Base-by-base conservation (phyloP, 2,329 filamentous ascomycete species). In the Mycogone perniciosa region DNA sequence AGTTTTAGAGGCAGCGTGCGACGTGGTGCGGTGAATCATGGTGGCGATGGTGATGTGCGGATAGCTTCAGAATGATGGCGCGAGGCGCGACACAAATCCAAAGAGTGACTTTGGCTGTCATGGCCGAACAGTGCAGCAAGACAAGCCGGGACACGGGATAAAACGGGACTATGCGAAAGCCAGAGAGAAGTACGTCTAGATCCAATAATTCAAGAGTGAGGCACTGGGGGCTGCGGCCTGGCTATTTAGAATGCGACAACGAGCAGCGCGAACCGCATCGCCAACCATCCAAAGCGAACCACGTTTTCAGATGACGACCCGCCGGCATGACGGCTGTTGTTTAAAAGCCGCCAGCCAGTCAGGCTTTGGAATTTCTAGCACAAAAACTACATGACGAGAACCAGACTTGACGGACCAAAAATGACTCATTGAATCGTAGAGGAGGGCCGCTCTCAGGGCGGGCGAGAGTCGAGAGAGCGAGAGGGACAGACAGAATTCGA, bases 161-260 rank as follows among this genome's bases (percentile, higher is more conserved):
- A 59, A 56, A 51, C 44, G 40, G 52, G 48, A 55, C 50, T 50
- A 33, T 45, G 39, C 31, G 54, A 60, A 48, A 54, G 54, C 44
- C 39, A 44, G 31, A 48, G 41, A 44, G 34, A 35, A 33, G 29
- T 33, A n/a, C 34, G 48, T 44, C 48, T 38, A 27, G 30, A 45
- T 6, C 26, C 35, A 44, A 7, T 31, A 44, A 52, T 48, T 48
- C 40, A 52, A 46, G 20, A 45, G 13, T 31, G 31, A 10, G 44
- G 37, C 39, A 47, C 50, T 20, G 44, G 34, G 20, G 41, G 46
- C 46, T 46, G 31, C 42, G 56, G 48, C 37, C 44, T 41, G 50
- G 59, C 57, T 66, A 66, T 62, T 54, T 46, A 53, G 57, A 59
- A 64, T 66, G 66, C 65, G 66, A 66, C 60, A 58, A 61, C 49